Evolutionary conservation across 768 basidiomycete genomes (phyloP), one percentile per base, ranked within the genome.

Genomic region (Naematelia encephala): DNA sequence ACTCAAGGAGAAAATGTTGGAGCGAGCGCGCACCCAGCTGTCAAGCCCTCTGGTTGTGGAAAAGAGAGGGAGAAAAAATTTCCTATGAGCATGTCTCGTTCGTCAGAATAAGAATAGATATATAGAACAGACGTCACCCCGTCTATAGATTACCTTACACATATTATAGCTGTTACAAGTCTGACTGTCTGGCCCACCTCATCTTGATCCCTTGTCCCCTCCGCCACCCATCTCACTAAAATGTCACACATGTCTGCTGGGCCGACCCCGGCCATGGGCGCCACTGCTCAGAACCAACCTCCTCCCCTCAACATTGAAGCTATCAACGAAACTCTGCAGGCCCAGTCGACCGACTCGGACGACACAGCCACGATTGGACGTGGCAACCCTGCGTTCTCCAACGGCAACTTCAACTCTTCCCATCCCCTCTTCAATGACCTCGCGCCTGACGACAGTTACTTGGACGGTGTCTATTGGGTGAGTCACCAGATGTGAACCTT

Each of bases 381-480:
- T 5, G 19, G 12, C 19, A 29, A 52, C 21, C 21, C 29, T 4
- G 51, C 19, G 11, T 22, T 52, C 16, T 5, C 26, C 13, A 23
- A 52, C 4, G 51, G 51, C 29, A 52, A 52, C 19, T 57, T 62
- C 52, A 53, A 46, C 39, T 44, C 42, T 3, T 52, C 58, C 14
- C 69, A 70, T 53, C 69, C 66, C 16, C 39, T 70, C 22, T 70
- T 59, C 44, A 19, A 67, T 29, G 69, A 70, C 44, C 60, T 70
- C 23, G 69, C 69, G 1, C 69, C 69, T 2, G 69, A 65, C 23
- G 69, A 70, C 57, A 58, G 55, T 8, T 67, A 65, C 48, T 23
- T 57, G 12, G 48, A 70, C 29, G 69, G 69, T 22, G 56, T 67
- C 2, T 70, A 70, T 52, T 70, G 69, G 69, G 68, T 69, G 43